Evolutionary conservation across 768 basidiomycete genomes (phyloP), one percentile per base, ranked within the genome.

Genomic region (Boletus reticuloceps): DNA sequence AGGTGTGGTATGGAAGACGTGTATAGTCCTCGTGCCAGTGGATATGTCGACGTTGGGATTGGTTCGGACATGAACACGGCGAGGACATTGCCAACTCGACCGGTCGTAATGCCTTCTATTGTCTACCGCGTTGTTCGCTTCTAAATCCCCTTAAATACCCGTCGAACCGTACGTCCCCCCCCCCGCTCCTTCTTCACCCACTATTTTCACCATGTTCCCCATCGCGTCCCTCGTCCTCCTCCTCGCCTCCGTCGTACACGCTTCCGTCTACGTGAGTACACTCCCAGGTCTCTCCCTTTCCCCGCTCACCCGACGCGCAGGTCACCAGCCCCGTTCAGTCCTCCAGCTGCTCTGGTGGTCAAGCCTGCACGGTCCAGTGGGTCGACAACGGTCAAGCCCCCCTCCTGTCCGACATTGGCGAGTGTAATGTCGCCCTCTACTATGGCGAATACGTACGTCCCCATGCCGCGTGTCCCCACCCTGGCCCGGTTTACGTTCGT

Each of bases 311-410:
- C 50, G 32, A 47, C 32, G 38, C 47, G 6, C 51, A 85, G 83
- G 74, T 85, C 37, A 75, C 78, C 36, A 58, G 73, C 50, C 84
- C 87, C 31, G 58, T 68, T 12, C 58, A 64, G 51, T 59, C 72
- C 48, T 72, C 78, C 12, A 72, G 69, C 22, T 88, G 84, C 65
- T 71, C 72, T 38, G 88, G 74, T 25, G 84, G 82, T 12, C 67
- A 81, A 58, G 56, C 77, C 7, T 87, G 84, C 69, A 68, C 65
- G 0, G 76, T 89, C 8, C 53, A 74, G 43, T 91, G 87, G 88
- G 55, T 82, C 1, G 88, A 91, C 51, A 75, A 91, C 57, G 88
- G 88, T 17, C 38, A 56, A 11, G 37, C 52, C 1, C 88, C 89
- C 4, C 66, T 82, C 17, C 58, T 81, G n/a, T 40, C 71, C 7